Evolutionary conservation across 345 rosid species (phyloP).

Genomic region (Fremontodendron californicum): DNA sequence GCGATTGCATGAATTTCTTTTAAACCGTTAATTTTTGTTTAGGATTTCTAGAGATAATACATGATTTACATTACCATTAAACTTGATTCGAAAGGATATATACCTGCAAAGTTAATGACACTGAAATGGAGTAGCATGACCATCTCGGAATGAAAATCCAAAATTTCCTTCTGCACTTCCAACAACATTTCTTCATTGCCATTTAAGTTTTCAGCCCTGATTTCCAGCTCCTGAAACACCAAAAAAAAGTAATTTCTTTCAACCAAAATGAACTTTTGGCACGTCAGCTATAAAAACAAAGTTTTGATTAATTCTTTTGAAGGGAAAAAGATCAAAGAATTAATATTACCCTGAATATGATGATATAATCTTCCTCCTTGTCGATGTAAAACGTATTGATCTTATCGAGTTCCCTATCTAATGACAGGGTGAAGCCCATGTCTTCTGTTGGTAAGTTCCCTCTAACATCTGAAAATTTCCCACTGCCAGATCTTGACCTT

Average conservation of each 20-base stretch:
- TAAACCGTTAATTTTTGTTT: too few species aligned
- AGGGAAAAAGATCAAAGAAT: not conserved
- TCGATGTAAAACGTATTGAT: constrained; percentile 35
- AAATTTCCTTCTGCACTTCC: constrained; percentile 23
- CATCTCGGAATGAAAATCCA: constrained; percentile 42
- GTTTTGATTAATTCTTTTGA: not conserved
- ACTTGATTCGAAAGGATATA: not conserved
- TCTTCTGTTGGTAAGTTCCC: constrained; percentile 5
- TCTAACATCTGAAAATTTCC: not conserved
- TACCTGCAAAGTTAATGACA: constrained; percentile 42
- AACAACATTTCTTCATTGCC: constrained; percentile 19
- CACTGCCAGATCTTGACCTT: constrained; percentile 18
- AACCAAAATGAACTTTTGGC: not conserved
- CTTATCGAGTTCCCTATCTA: constrained; percentile 35
- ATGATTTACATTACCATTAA: not conserved
- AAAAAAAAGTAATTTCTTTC: not conserved
- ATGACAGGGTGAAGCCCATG: constrained; percentile 24
- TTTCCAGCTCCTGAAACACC: constrained; percentile 34
- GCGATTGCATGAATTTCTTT: too few species aligned
- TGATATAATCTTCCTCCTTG: constrained; percentile 44
- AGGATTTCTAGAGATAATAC: too few species aligned
- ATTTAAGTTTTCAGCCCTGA: constrained; percentile 26
- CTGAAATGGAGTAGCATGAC: constrained; percentile 35
- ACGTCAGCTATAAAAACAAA: not conserved
- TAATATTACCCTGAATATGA: constrained; percentile 29